These are phyloP conservation scores for Diospyros kaki DNA, from an alignment of 148 eudicot species.

Conservation along the genomic window DNA sequence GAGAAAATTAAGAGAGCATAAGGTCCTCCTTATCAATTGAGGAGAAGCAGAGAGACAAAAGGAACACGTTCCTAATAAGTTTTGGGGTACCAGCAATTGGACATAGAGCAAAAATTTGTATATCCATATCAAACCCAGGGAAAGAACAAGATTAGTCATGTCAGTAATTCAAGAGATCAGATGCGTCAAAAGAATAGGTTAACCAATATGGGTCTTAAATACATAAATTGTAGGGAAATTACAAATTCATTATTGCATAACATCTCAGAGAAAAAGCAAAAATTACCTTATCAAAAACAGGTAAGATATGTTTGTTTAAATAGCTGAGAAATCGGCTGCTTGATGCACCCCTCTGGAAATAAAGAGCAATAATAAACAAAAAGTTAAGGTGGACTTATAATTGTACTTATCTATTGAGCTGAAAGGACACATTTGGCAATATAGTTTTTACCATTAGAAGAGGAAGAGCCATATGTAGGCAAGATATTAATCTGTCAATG, in stretches of 20 bases:
- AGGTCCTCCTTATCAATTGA: too few species aligned
- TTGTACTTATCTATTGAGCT: neutral
- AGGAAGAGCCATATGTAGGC: constrained; percentile 73
- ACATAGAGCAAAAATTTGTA: too few species aligned
- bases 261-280: neutral
- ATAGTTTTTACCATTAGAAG: constrained; percentile 49
- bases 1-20: too few species aligned
- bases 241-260: neutral
- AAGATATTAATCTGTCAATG: constrained; percentile 66
- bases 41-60: too few species aligned
- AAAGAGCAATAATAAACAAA: neutral
- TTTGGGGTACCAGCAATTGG: too few species aligned
- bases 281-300: constrained; percentile 86
- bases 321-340: constrained; percentile 76
- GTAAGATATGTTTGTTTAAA: constrained; percentile 65
- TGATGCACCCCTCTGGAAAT: constrained; percentile 85
- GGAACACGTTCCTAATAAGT: too few species aligned
- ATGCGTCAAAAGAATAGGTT: too few species aligned
- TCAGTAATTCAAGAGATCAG: too few species aligned
- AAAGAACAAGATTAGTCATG: too few species aligned
- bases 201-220: too few species aligned
- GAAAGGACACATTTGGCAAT: neutral
- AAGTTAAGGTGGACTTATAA: constrained; percentile 1
- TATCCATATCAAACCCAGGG: too few species aligned
- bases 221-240: neutral